Evolutionary conservation across 1,284 basidiomycete genomes (phyloP).

Genomic region (Naganishia liquefaciens): DNA sequence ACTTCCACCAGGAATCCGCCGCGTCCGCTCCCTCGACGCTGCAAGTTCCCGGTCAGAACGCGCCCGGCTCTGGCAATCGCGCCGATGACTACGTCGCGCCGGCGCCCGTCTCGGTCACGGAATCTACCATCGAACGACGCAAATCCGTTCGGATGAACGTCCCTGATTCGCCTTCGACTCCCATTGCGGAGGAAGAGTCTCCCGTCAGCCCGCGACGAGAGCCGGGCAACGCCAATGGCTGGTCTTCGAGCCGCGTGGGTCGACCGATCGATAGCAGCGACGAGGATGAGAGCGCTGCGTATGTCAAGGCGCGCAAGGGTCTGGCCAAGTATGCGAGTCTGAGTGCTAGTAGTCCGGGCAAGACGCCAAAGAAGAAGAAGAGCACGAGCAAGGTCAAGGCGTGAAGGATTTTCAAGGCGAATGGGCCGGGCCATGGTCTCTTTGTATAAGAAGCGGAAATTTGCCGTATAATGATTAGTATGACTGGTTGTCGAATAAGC

Average conservation of each 20-base stretch:
- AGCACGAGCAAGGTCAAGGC: conserved; percentile 31
- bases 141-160: conserved; percentile 51
- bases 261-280: conserved; percentile 47
- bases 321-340: conserved; percentile 41
- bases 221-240: conserved; percentile 33
- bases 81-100: conserved; percentile 26
- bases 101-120: conserved; percentile 27
- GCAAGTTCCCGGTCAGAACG: conserved; percentile 2
- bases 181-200: conserved; percentile 14
- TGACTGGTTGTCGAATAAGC: too few species aligned
- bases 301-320: conserved; percentile 43
- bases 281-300: conserved; percentile 48
- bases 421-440: too few species aligned
- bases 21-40: conserved; percentile 3
- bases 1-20: conserved; percentile 33
- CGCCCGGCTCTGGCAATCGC: not conserved
- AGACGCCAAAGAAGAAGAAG: conserved; percentile 36
- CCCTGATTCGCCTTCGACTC: conserved; percentile 42
- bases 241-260: conserved; percentile 48
- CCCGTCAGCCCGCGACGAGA: conserved; percentile 6
- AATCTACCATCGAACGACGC: conserved; percentile 38
- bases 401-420: not conserved
- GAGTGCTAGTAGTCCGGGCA: conserved; percentile 36
- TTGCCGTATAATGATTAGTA: too few species aligned
- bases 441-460: too few species aligned